Percentiles rank a stretch among this genome's conserved stretches.
These are phyloP conservation scores for Cytidiella melzeri DNA, from an alignment of 768 basidiomycete species.

Conservation along the genomic window DNA sequence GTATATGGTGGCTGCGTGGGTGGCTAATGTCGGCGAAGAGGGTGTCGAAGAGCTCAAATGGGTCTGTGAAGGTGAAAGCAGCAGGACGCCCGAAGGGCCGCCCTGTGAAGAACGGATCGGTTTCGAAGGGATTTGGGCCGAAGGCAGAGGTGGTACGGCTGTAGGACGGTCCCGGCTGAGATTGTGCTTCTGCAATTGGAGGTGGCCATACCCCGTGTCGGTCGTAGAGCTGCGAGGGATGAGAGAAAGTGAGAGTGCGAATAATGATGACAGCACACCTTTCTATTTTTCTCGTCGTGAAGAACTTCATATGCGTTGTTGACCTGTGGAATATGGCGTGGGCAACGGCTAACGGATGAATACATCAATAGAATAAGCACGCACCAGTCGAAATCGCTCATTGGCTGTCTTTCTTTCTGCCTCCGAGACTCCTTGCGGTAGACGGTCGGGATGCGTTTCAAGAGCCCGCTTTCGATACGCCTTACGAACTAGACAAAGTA, in stretches of 20 bases:
- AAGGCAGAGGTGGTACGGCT: slow-evolving; percentile 25
- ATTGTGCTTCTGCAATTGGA: slow-evolving; percentile 27
- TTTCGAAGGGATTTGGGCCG: slow-evolving; percentile 33
- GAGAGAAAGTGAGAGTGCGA: neutral
- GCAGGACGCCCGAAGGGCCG: slow-evolving; percentile 19
- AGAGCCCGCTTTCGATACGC: slow-evolving; percentile 74
- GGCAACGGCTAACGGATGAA: too few relatives aligned
- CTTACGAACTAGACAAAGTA: slow-evolving; percentile 58
- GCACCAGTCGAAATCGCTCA: slow-evolving; percentile 46
- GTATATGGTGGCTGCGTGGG: slow-evolving; percentile 25
- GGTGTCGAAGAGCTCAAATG: slow-evolving; percentile 66
- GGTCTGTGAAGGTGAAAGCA: slow-evolving; percentile 57
- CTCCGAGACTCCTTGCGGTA: slow-evolving; percentile 47
- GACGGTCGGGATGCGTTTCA: slow-evolving; percentile 71
- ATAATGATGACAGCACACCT: slow-evolving; percentile 27
- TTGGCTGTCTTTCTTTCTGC: slow-evolving; percentile 56
- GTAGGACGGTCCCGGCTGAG: slow-evolving; percentile 5
- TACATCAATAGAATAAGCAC: too few relatives aligned
- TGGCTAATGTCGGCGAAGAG: slow-evolving; percentile 47
- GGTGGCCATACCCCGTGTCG: slow-evolving; percentile 72
- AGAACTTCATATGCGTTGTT: slow-evolving; percentile 78
- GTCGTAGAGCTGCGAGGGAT: slow-evolving; percentile 51
- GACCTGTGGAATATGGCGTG: slow-evolving; percentile 50
- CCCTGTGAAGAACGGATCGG: slow-evolving; percentile 34
- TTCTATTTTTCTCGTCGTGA: slow-evolving; percentile 53